Evolutionary conservation across 148 eudicot genomes (phyloP), one percentile per base, ranked within the genome.

Genomic region (Camellia granthamiana): DNA sequence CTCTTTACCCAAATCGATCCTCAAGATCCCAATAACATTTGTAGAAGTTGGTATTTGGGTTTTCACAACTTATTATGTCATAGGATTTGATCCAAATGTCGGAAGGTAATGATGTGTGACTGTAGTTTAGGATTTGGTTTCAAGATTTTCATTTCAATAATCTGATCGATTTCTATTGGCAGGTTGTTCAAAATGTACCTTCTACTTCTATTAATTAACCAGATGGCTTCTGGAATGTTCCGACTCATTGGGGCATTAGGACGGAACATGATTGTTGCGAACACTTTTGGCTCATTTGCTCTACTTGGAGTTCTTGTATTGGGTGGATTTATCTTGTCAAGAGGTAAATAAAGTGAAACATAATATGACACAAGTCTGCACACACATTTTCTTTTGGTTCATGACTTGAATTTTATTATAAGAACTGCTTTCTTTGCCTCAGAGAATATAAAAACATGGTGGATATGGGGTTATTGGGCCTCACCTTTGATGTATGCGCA

Each of bases 391-490:
- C 54, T 54, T 59, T 0, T 74, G 23, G 41, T n/a, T 4, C 6
- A 13, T 23, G 0, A 43, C 8, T 13, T 2, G 10, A 30, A 30
- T 46, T 46, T 72, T 6, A 5, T 49, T 72, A 6, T 12, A 23
- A 5, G 42, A 62, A n/a, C 72, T 54, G 71, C 30, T 77, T 42
- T 73, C 0, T 6, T 38, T 42, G 18, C 19, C 51, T 55, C 86
- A 90, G 98, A 85, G 52, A 76, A 82, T 66, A 73, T 94, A 23
- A 94, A 89, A 80, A 87, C 81, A 55, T 94, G 98, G 98, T 94
- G 98, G 98, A 89, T 88, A 84, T 94, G 98, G 98, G 95, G 96
- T 63, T 92, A 94, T 73, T 94, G 94, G 96, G 30, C 86, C 74
- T 94, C 98, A 46, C 98, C 98, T 3, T 6, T 92, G 83, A 89